Evolutionary conservation across 139 green algal genomes (phyloP), one percentile per base, ranked within the genome.

Genomic region (Volvox reticuliferus): DNA sequence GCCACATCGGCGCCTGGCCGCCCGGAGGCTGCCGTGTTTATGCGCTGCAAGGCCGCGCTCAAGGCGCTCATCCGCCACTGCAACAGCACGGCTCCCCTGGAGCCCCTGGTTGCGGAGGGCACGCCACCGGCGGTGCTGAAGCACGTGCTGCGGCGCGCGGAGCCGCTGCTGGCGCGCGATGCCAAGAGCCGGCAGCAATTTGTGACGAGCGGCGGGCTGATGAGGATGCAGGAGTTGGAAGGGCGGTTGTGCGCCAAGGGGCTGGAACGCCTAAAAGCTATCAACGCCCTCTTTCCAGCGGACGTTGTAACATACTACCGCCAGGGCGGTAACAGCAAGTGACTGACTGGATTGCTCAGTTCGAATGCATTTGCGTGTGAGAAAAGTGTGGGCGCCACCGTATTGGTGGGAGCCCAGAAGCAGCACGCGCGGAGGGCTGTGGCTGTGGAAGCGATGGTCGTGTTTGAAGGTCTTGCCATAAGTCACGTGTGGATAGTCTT

Each of bases 301-400:
- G 93, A 95, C 63, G 93, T 95, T n/a, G 93, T 95, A 19, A 75
- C 61, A 32, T 95, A 95, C 80, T 95, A 95, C 88, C 26, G 67
- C 24, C 65, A 85, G 78, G 79, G 85, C 20, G 68, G 85, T 28
- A 86, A n/a, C 33, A 35, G 75, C 75, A 81, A 81, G 75, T 50
- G 30, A 55, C 17, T 55, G 5, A 14, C 44, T 55, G 9, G 44
- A 9, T 5, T 9, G 44, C 9, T 55, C 44, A 55, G 44, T 55
- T 55, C 5, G 44, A 55, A 55, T 55, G 44, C 44, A n/a, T n/a
- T 55, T 55, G 44, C n/a, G n/a, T n/a, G n/a, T n/a, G 44, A 5
- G 44, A 55, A 55, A 55, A 9, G 44, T 55, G 5, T 55, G 44
- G 44, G 44, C 44, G 9, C 5, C 44, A 55, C 44, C 44, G 44